These are phyloP conservation scores for Suillus lakei DNA, from an alignment of 768 basidiomycete genomes.

Conservation along the genomic window DNA sequence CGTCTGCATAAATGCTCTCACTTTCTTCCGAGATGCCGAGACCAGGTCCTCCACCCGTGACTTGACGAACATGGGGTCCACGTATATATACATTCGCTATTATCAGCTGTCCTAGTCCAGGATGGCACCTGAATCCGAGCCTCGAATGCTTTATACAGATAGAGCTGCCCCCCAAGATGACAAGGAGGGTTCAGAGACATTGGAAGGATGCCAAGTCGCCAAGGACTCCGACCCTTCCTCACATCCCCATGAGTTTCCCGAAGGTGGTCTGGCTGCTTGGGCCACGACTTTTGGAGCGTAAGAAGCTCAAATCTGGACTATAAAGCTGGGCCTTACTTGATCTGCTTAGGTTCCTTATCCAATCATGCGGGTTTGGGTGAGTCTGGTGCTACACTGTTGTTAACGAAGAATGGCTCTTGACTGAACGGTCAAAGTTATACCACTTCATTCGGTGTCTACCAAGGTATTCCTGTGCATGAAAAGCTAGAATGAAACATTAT, in stretches of 20 bases:
- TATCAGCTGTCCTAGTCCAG: too few relatives aligned
- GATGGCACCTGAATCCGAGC: too few relatives aligned
- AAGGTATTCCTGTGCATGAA: conserved; percentile 32
- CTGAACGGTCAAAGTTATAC: conserved; percentile 32
- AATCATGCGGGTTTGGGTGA: conserved; percentile 42
- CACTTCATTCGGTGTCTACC: conserved; percentile 47
- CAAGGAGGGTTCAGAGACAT: neutral
- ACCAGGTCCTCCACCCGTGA: too few relatives aligned
- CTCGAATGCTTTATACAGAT: too few relatives aligned
- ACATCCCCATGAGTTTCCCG: conserved; percentile 23
- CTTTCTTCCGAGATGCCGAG: too few relatives aligned
- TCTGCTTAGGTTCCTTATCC: conserved; percentile 37
- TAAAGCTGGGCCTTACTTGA: neutral
- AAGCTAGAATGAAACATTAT: neutral
- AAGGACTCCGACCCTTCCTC: neutral
- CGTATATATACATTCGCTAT: too few relatives aligned
- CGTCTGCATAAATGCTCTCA: too few relatives aligned
- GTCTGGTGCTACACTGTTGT: neutral
- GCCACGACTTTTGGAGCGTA: conserved; percentile 35
- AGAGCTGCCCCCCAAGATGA: neutral
- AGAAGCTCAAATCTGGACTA: conserved; percentile 1
- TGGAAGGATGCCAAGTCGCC: neutral
- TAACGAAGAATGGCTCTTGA: neutral
- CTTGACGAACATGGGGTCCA: too few relatives aligned
- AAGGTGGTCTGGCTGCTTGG: conserved; percentile 36